These are phyloP conservation scores for Botrytis cinerea DNA, from an alignment of 2,329 filamentous ascomycete species.

Conservation along the genomic window DNA sequence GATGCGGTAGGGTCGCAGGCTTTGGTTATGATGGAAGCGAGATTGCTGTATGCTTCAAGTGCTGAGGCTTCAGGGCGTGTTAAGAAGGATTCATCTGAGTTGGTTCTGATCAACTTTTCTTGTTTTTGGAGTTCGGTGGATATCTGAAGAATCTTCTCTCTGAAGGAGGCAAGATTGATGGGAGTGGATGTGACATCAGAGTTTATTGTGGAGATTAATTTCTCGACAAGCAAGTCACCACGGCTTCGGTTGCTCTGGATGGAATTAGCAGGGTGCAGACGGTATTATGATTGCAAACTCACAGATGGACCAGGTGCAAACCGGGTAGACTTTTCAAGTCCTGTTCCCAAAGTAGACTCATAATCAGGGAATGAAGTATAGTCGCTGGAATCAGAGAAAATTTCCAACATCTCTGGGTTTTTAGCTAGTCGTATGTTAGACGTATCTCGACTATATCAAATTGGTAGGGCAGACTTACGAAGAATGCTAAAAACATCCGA, in stretches of 20 bases:
- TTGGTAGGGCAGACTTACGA: conserved; percentile 32
- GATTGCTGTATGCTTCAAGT: conserved; percentile 29
- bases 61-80: conserved; percentile 32
- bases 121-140: conserved; percentile 15
- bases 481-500: conserved; percentile 34
- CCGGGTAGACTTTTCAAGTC: conserved; percentile 36
- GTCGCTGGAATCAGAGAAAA: conserved; percentile 38
- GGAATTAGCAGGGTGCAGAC: conserved; percentile 25
- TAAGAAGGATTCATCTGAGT: conserved; percentile 16
- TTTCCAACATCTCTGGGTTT: conserved; percentile 18
- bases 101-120: neutral
- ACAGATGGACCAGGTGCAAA: conserved; percentile 37
- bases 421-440: conserved; percentile 15
- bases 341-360: conserved; percentile 32
- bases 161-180: neutral
- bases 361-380: conserved; percentile 41
- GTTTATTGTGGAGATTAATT: conserved; percentile 31
- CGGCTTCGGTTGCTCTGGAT: conserved; percentile 32
- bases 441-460: neutral
- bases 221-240: conserved; percentile 31
- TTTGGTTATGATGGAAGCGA: conserved; percentile 32
- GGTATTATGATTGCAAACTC: conserved; percentile 14
- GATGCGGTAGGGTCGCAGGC: conserved; percentile 27
- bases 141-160: neutral
- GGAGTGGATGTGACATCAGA: conserved; percentile 5